Conservation (phyloP, 805 yeast species). For the Candida silvatica region DNA sequence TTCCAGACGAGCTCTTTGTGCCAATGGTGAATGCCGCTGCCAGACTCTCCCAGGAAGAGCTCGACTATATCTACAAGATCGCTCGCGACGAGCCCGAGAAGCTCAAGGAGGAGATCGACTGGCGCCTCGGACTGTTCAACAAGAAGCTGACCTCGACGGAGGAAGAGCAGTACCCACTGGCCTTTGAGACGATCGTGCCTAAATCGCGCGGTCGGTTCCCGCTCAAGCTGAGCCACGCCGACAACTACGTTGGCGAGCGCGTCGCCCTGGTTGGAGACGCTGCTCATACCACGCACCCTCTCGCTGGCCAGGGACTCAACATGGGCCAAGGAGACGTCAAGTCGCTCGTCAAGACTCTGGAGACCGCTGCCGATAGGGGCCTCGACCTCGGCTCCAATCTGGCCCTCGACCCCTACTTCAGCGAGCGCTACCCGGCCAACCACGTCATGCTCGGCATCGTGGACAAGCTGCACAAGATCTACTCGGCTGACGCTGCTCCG, state of each 20-base stretch:
- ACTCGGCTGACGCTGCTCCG: constrained; percentile 65
- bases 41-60: constrained; percentile 68
- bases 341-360: constrained; percentile 58
- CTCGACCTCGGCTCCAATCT: constrained; percentile 78
- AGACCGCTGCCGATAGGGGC: constrained; percentile 65
- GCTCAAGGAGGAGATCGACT: constrained; percentile 58
- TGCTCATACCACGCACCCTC: constrained; percentile 94
- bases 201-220: constrained; percentile 84
- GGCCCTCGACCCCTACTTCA: constrained; percentile 80
- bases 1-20: constrained; percentile 55
- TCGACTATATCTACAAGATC: constrained; percentile 55
- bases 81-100: constrained; percentile 34
- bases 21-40: constrained; percentile 79
- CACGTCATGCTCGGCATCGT: constrained; percentile 80
- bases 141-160: constrained; percentile 29
- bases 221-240: constrained; percentile 81
- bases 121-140: constrained; percentile 48
- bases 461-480: constrained; percentile 85
- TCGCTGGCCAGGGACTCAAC: constrained; percentile 96
- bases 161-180: constrained; percentile 60
- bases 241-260: constrained; percentile 74
- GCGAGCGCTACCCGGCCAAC: constrained; percentile 73
- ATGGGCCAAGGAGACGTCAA: constrained; percentile 96
- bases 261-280: constrained; percentile 97
- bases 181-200: constrained; percentile 47